These are phyloP conservation scores for Aspergillus cavernicola DNA, from an alignment of 495 filamentous ascomycete species.

Conservation along the genomic window DNA sequence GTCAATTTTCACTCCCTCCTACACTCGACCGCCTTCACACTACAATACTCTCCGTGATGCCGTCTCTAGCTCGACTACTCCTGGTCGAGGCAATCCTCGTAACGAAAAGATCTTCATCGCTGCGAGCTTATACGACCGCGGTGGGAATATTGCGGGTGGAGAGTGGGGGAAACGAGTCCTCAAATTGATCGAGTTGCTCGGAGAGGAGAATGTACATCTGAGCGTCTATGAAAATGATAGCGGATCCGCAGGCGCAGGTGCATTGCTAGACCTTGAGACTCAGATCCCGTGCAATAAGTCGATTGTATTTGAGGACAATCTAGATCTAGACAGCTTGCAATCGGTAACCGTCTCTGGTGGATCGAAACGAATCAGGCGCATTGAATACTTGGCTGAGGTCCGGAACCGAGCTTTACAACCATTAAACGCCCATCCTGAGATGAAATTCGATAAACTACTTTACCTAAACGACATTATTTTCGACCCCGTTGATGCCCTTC, in stretches of 20 bases:
- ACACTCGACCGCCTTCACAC: slow-evolving; percentile 50
- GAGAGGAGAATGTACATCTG: slow-evolving; percentile 48
- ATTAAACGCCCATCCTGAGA: slow-evolving; percentile 44
- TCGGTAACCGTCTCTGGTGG: slow-evolving; percentile 60
- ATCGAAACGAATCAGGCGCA: slow-evolving; percentile 59
- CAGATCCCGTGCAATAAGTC: slow-evolving; percentile 47
- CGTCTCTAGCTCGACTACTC: slow-evolving; percentile 28
- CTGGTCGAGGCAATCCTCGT: slow-evolving; percentile 58
- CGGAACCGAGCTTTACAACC: slow-evolving; percentile 71
- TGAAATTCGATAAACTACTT: slow-evolving; percentile 61
- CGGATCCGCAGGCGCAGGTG: slow-evolving; percentile 45
- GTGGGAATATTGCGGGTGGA: slow-evolving; percentile 54
- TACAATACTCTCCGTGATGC: slow-evolving; percentile 41
- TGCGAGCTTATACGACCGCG: slow-evolving; percentile 66
- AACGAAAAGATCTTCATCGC: slow-evolving; percentile 73
- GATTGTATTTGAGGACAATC: slow-evolving; percentile 52
- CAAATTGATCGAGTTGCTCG: slow-evolving; percentile 58
- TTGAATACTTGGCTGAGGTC: slow-evolving; percentile 73
- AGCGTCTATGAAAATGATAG: slow-evolving; percentile 70
- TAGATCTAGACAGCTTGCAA: slow-evolving; percentile 49
- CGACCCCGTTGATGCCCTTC: slow-evolving; percentile 62
- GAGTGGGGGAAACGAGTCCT: slow-evolving; percentile 63
- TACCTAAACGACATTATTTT: slow-evolving; percentile 78
- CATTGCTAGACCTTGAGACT: slow-evolving; percentile 39
- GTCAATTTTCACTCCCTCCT: slow-evolving; percentile 56